Conservation (phyloP, 495 filamentous ascomycete species). For the Xylaria telfairii region DNA sequence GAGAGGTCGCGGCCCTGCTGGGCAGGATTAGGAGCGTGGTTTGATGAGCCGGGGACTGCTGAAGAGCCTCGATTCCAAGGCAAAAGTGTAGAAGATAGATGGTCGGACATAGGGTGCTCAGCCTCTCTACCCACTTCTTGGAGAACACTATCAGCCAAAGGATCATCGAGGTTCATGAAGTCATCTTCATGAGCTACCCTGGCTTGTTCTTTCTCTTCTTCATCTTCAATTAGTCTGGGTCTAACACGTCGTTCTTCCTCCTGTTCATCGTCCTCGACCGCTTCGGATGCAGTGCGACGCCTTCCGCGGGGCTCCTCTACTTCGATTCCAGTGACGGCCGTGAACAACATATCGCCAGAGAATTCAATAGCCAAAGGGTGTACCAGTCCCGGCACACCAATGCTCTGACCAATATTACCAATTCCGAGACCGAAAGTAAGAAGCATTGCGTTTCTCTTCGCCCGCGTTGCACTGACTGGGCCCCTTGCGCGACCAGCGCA, state of each 20-base stretch:
- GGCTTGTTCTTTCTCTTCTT: constrained; percentile 30
- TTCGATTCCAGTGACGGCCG: constrained; percentile 34
- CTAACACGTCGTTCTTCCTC: constrained; percentile 35
- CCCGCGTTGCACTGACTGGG: constrained; percentile 30
- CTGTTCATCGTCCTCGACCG: constrained; percentile 30
- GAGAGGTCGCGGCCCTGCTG: constrained; percentile 44
- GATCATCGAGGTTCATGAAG: constrained; percentile 33
- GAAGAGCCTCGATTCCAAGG: constrained; percentile 56
- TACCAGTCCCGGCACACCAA: constrained; percentile 34
- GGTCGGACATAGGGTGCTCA: constrained; percentile 43
- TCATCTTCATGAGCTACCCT: constrained; percentile 27
- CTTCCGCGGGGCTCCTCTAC: constrained; percentile 27
- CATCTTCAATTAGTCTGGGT: constrained; percentile 30
- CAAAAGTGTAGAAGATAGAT: constrained; percentile 44
- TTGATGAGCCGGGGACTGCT: constrained; percentile 47
- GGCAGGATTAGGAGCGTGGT: constrained; percentile 42
- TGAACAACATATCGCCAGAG: constrained; percentile 45
- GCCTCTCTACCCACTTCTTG: constrained; percentile 50
- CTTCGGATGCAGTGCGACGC: constrained; percentile 35
- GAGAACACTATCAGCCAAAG: constrained; percentile 22
- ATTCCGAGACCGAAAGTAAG: constrained; percentile 54
- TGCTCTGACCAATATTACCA: constrained; percentile 40
- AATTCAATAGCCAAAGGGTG: constrained; percentile 47
- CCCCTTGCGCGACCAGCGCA: constrained; percentile 36
- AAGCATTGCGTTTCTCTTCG: constrained; percentile 54